These are phyloP conservation scores for Leucoagaricus sp. DNA, from an alignment of 1,284 basidiomycete genomes.

Conservation along the genomic window DNA sequence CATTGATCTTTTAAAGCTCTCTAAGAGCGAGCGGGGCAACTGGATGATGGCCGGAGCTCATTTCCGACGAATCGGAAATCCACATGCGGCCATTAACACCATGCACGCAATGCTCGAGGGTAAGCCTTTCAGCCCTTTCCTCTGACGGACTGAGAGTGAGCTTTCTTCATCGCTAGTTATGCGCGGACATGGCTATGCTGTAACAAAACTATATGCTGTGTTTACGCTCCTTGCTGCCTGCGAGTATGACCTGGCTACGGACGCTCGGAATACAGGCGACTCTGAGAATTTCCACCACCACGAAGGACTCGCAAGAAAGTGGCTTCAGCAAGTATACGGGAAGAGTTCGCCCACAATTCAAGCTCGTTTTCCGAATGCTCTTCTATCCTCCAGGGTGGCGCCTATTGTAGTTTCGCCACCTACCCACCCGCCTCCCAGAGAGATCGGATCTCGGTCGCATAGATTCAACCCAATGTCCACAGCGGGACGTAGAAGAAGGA, in stretches of 20 bases:
- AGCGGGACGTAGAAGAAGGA: constrained; percentile 39
- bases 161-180: constrained; percentile 35
- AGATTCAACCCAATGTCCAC: constrained; percentile 8
- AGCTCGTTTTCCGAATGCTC: neutral
- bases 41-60: constrained; percentile 57
- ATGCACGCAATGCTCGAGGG: constrained; percentile 50
- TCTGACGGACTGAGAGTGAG: neutral
- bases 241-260: constrained; percentile 47
- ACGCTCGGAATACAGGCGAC: constrained; percentile 24
- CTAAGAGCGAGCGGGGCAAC: constrained; percentile 45
- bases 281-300: constrained; percentile 34
- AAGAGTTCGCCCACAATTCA: neutral
- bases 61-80: constrained; percentile 50
- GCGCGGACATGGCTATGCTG: constrained; percentile 35
- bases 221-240: constrained; percentile 56
- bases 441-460: neutral
- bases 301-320: constrained; percentile 43
- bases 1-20: constrained; percentile 44
- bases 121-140: constrained; percentile 22
- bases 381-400: neutral
- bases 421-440: neutral
- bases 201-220: constrained; percentile 46
- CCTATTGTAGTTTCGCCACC: neutral
- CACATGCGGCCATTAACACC: constrained; percentile 44
- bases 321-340: constrained; percentile 56